Evolutionary conservation across 2,329 filamentous ascomycete genomes (phyloP).

Genomic region (Arthrinium phaeospermum): DNA sequence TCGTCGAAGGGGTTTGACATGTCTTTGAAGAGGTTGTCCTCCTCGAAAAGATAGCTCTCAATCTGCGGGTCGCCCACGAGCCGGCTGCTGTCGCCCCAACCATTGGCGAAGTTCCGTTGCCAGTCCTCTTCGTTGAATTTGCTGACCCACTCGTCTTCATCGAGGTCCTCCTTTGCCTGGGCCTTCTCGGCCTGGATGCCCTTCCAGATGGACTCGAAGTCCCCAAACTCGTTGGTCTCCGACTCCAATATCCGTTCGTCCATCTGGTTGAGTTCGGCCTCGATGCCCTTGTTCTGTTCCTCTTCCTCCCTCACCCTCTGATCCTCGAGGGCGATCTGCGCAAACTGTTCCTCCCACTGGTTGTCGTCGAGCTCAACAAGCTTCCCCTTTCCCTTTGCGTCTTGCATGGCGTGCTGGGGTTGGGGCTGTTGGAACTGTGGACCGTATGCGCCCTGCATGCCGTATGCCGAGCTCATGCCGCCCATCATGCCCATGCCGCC

Average conservation of each 20-base stretch:
- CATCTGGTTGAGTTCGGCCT: conserved; percentile 86
- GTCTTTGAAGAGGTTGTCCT: conserved; percentile 87
- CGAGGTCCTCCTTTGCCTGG: conserved; percentile 70
- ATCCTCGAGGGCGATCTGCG: conserved; percentile 77
- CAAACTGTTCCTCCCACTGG: conserved; percentile 97
- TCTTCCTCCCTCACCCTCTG: conserved; percentile 49
- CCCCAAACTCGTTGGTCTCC: conserved; percentile 78
- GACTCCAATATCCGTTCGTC: conserved; percentile 69
- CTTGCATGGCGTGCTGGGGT: conserved; percentile 51
- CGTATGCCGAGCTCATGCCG: conserved; percentile 59
- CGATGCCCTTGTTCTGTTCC: conserved; percentile 64
- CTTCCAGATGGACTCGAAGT: conserved; percentile 90
- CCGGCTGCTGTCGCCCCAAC: conserved; percentile 58
- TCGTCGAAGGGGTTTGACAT: conserved; percentile 88
- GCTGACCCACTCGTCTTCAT: conserved; percentile 66
- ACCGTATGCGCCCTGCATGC: conserved; percentile 61
- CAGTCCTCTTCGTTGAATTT: conserved; percentile 81
- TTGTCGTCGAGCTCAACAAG: conserved; percentile 92
- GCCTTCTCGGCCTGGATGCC: conserved; percentile 80
- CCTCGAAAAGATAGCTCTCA: conserved; percentile 92
- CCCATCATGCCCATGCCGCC: conserved; percentile 45
- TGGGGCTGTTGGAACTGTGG: conserved; percentile 58
- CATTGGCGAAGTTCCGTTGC: conserved; percentile 64
- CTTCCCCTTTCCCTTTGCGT: conserved; percentile 83
- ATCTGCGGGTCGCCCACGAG: conserved; percentile 72